Percentiles rank a stretch among this genome's conserved stretches.
Conservation (phyloP, 2,329 filamentous ascomycete genomes). For the Tolypocladium inflatum region DNA sequence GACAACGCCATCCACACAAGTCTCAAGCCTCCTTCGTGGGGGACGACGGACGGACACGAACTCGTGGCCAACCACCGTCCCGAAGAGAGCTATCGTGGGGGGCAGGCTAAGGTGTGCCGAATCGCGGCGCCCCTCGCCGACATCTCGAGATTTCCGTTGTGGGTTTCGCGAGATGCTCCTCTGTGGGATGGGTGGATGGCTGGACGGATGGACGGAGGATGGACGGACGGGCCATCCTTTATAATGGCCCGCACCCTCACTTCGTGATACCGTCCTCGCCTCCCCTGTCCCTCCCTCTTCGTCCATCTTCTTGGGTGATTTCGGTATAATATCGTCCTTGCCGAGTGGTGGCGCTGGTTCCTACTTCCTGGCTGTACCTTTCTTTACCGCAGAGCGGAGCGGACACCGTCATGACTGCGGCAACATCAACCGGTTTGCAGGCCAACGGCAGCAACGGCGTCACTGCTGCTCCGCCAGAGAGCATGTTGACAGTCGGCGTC, state of each 20-base stretch:
- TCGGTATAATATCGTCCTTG: neutral
- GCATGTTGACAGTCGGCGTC: conserved; percentile 28
- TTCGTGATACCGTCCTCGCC: neutral
- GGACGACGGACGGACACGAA: neutral
- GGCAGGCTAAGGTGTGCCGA: neutral
- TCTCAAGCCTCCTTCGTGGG: conserved; percentile 2
- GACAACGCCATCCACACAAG: neutral
- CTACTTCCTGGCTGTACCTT: neutral
- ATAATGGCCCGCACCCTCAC: conserved; percentile 1
- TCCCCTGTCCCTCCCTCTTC: neutral
- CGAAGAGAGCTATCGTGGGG: conserved; percentile 1
- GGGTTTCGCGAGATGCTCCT: neutral
- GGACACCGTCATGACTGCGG: conserved; percentile 5
- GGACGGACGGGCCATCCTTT: neutral
- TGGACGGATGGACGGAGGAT: conserved; percentile 1
- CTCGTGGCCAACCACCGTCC: neutral
- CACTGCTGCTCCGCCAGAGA: neutral
- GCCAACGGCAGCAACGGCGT: neutral
- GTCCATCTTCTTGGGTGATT: neutral
- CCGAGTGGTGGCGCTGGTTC: neutral
- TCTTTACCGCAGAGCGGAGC: neutral
- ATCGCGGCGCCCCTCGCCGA: neutral
- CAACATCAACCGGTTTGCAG: conserved; percentile 1
- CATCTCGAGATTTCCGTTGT: neutral
- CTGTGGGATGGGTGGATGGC: conserved; percentile 1